These are phyloP conservation scores for Pythium folliculosum DNA, from an alignment of 352 stramenopile genomes.

Conservation along the genomic window DNA sequence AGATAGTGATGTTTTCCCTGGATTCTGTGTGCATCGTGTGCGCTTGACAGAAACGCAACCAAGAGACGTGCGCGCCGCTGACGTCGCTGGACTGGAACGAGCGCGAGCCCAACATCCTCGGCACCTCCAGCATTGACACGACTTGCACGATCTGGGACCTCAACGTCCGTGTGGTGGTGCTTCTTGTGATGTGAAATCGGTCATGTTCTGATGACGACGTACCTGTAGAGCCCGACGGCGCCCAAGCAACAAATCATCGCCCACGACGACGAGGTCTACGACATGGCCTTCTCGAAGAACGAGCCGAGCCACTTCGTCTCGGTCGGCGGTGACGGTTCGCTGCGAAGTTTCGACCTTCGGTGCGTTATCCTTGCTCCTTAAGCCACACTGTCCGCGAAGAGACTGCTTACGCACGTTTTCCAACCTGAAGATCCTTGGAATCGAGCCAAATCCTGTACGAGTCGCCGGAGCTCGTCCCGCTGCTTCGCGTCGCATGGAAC, in stretches of 20 bases:
- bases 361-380: too few species aligned
- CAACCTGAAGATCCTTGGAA: conserved; percentile 56
- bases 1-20: too few species aligned
- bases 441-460: conserved; percentile 98
- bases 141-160: conserved; percentile 99
- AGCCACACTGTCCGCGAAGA: too few species aligned
- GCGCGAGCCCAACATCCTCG: conserved; percentile 93
- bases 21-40: too few species aligned
- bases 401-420: neutral
- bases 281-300: conserved; percentile 93
- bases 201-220: neutral
- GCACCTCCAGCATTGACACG: conserved; percentile 96
- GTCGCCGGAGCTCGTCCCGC: conserved; percentile 77
- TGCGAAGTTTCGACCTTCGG: conserved; percentile 97
- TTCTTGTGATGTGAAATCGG: neutral
- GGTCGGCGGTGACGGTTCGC: conserved; percentile 95
- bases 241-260: conserved; percentile 96
- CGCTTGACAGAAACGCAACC: conserved; percentile 66
- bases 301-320: conserved; percentile 96
- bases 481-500: conserved; percentile 97
- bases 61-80: conserved; percentile 95
- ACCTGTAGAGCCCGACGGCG: conserved; percentile 46
- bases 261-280: conserved; percentile 98
- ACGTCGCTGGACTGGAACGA: conserved; percentile 99
- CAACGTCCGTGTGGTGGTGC: conserved; percentile 56